These are phyloP conservation scores for Verticillium isaacii DNA, from an alignment of 2,329 filamentous ascomycete species.

Conservation along the genomic window DNA sequence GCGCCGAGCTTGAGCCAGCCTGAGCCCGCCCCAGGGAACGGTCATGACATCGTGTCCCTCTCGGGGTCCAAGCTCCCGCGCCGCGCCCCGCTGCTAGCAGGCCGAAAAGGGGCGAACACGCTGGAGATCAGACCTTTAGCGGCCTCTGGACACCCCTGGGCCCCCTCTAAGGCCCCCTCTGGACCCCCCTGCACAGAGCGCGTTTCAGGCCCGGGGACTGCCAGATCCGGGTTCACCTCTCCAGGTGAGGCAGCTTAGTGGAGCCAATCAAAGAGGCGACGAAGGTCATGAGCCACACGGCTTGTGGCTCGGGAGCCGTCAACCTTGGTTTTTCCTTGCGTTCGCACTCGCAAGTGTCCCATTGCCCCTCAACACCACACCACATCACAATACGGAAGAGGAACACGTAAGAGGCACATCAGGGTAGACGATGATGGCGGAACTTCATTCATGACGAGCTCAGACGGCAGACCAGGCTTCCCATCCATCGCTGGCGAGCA, in stretches of 20 bases:
- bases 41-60: background rate
- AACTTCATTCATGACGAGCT: too few relatives aligned
- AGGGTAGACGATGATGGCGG: too few relatives aligned
- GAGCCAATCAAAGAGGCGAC: background rate
- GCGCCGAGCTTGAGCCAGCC: background rate
- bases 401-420: too few relatives aligned
- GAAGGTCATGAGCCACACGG: background rate
- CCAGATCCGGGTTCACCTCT: background rate
- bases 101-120: background rate
- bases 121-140: background rate
- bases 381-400: too few relatives aligned
- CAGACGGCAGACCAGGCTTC: too few relatives aligned
- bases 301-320: background rate
- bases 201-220: background rate
- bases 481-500: too few relatives aligned
- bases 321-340: background rate
- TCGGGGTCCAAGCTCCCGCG: background rate
- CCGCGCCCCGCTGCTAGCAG: background rate
- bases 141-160: background rate
- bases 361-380: too few relatives aligned
- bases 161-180: background rate
- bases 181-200: background rate
- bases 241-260: background rate
- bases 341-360: background rate
- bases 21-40: background rate